Evolutionary conservation across 306 rosid genomes (phyloP).

Genomic region (Canavalia ensiformis): DNA sequence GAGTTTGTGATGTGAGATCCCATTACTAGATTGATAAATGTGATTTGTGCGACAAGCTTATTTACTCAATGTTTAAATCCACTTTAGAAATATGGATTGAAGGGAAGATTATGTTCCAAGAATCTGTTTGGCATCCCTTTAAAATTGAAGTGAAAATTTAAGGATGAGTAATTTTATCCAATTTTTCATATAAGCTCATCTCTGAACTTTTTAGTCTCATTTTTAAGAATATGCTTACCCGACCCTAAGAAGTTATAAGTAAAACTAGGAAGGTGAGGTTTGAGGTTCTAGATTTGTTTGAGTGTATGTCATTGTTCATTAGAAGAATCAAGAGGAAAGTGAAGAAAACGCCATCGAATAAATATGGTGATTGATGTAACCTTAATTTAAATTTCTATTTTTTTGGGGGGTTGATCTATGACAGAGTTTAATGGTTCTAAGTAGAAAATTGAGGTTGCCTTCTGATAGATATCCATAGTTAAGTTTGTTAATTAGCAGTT

Average conservation of each 20-base stretch:
- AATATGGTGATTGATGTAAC: neutral
- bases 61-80: conserved; percentile 4
- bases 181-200: conserved; percentile 18
- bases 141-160: neutral
- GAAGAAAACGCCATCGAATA: neutral
- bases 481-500: too few species aligned
- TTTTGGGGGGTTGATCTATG: neutral
- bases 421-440: neutral
- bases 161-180: neutral
- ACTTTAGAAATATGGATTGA: neutral
- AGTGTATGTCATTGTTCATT: neutral
- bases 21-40: conserved; percentile 20
- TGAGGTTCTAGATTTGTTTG: conserved; percentile 28
- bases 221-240: conserved; percentile 3
- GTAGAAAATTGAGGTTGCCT: neutral
- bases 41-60: neutral
- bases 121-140: conserved; percentile 9
- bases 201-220: neutral
- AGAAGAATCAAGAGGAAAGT: conserved; percentile 8
- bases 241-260: neutral
- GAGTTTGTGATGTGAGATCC: conserved; percentile 31
- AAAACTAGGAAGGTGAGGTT: neutral
- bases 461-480: too few species aligned
- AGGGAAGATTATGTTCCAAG: conserved; percentile 18
- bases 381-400: conserved; percentile 1